phyloP scores from a whole-genome alignment of 2,329 filamentous ascomycete genomes.

The Arthrobotrys musiformis region DNA sequence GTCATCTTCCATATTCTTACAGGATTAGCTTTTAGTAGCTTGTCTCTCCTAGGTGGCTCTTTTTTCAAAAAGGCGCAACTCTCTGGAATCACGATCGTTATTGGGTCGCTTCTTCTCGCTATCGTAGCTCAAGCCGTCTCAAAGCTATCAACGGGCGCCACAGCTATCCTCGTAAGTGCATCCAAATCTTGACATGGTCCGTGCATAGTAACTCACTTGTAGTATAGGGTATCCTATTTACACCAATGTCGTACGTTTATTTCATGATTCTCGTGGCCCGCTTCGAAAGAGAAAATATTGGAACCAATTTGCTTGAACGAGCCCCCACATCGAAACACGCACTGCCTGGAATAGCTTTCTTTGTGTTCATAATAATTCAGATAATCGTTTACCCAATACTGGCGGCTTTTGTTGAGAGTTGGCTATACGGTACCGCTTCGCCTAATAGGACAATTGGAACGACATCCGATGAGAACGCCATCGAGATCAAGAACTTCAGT shows the following conservation, averaged over 20 bases:
- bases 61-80: slow-evolving; percentile 90
- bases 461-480: slow-evolving; percentile 66
- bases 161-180: slow-evolving; percentile 69
- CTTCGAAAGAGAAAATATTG: slow-evolving; percentile 73
- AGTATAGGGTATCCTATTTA: slow-evolving; percentile 74
- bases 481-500: slow-evolving; percentile 77
- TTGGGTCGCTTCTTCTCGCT: slow-evolving; percentile 78
- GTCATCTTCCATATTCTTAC: slow-evolving; percentile 78
- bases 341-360: slow-evolving; percentile 79
- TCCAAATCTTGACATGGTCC: background rate
- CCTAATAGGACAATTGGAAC: slow-evolving; percentile 64
- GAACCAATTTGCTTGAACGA: slow-evolving; percentile 71
- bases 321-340: slow-evolving; percentile 75
- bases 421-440: slow-evolving; percentile 73
- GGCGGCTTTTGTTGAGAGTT: slow-evolving; percentile 77
- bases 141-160: slow-evolving; percentile 71
- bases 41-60: slow-evolving; percentile 81
- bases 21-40: slow-evolving; percentile 81
- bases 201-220: background rate
- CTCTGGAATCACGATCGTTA: slow-evolving; percentile 81
- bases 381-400: slow-evolving; percentile 80
- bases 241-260: slow-evolving; percentile 87
- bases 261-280: slow-evolving; percentile 80
- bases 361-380: slow-evolving; percentile 80
- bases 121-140: slow-evolving; percentile 82